Conservation (phyloP, 257 asterid species). For the Schizonepeta tenuifolia region DNA sequence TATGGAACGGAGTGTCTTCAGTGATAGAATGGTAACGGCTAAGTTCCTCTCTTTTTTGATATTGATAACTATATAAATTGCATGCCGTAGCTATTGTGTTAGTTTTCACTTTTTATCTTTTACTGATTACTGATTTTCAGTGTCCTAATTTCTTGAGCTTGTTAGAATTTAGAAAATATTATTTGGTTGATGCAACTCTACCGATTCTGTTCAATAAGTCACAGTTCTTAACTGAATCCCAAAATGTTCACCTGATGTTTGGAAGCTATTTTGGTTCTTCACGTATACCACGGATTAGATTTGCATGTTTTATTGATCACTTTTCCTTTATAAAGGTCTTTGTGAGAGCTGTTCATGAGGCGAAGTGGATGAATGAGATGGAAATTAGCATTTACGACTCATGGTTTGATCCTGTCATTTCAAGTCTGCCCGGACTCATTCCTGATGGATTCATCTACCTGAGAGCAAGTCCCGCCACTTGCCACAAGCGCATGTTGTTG, state of each 20-base stretch:
- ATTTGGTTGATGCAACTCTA: too few relatives aligned
- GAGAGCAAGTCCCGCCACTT: slow-evolving; percentile 94
- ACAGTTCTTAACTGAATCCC: not conserved
- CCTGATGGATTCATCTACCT: slow-evolving; percentile 97
- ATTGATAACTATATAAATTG: not conserved
- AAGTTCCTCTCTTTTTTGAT: not conserved
- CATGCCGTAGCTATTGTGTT: not conserved
- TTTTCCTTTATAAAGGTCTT: slow-evolving; percentile 63
- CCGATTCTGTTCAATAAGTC: not conserved
- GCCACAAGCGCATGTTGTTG: slow-evolving; percentile 92
- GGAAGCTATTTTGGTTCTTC: slow-evolving; percentile 7
- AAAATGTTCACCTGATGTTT: not conserved
- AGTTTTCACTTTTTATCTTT: too few relatives aligned
- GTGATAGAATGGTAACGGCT: slow-evolving; percentile 78
- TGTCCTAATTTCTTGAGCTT: too few relatives aligned
- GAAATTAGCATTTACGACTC: slow-evolving; percentile 96
- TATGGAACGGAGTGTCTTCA: slow-evolving; percentile 92
- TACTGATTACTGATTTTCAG: too few relatives aligned
- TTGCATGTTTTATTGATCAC: not conserved
- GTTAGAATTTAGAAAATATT: too few relatives aligned
- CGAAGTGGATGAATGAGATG: slow-evolving; percentile 99
- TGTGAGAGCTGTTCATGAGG: slow-evolving; percentile 98
- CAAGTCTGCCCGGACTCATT: slow-evolving; percentile 84
- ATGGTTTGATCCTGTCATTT: slow-evolving; percentile 97
- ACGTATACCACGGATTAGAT: not conserved